phyloP scores from a whole-genome alignment of 179 eudicot genomes.

The Spergularia azorica region DNA sequence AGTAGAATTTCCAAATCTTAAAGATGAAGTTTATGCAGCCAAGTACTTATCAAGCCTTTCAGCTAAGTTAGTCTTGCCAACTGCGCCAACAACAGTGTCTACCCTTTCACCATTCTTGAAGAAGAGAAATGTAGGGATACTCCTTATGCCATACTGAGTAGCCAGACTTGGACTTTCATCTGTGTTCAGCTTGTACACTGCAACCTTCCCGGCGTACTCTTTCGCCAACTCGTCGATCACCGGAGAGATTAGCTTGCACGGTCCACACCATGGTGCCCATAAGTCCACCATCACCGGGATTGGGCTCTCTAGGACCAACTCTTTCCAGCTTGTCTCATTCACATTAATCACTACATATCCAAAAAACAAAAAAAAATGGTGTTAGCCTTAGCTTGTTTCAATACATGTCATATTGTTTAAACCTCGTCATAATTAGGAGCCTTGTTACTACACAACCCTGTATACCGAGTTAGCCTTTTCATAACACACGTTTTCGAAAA shows the following conservation, averaged over 20 bases:
- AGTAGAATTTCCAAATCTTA: neutral
- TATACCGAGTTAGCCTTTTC: too few relatives aligned
- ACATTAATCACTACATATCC: conserved; percentile 42
- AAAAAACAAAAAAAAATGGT: neutral
- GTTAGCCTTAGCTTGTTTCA: too few relatives aligned
- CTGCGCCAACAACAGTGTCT: conserved; percentile 55
- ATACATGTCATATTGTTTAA: too few relatives aligned
- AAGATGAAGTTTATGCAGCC: conserved; percentile 20
- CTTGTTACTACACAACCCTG: too few relatives aligned
- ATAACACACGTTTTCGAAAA: too few relatives aligned
- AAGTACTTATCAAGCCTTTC: conserved; percentile 48
- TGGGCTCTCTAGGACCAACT: conserved; percentile 41
- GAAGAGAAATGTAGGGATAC: conserved; percentile 54
- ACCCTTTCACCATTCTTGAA: conserved; percentile 53
- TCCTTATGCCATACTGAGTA: conserved; percentile 47
- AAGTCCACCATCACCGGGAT: conserved; percentile 62
- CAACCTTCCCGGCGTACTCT: conserved; percentile 44
- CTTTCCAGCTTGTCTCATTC: conserved; percentile 45
- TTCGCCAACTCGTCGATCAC: conserved; percentile 47
- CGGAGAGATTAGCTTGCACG: conserved; percentile 57
- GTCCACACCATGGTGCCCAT: conserved; percentile 69
- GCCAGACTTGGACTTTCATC: conserved; percentile 51
- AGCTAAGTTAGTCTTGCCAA: conserved; percentile 45
- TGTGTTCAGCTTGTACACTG: conserved; percentile 50
- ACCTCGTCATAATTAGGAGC: too few relatives aligned